These are phyloP conservation scores for Coprinellus micaceus DNA, from an alignment of 768 basidiomycete genomes.

Conservation along the genomic window DNA sequence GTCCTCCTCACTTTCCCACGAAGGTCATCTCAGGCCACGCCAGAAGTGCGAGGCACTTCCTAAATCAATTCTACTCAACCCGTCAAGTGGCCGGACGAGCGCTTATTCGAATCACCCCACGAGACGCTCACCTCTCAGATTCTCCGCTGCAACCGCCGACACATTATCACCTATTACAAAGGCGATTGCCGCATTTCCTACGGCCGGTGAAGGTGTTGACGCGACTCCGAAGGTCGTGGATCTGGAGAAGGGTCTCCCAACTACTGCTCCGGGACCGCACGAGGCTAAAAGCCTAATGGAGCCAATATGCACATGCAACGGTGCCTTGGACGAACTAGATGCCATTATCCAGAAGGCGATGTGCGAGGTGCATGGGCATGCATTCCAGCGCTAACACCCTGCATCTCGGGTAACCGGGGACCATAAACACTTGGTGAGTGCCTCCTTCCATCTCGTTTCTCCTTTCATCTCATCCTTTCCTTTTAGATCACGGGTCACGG, in stretches of 20 bases:
- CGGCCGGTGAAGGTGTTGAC: too few species aligned
- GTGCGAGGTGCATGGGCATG: neutral
- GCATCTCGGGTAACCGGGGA: neutral
- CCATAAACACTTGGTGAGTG: neutral
- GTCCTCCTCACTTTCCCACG: too few species aligned
- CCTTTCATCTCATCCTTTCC: neutral
- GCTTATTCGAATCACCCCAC: neutral
- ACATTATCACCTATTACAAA: too few species aligned
- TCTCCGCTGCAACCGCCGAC: too few species aligned
- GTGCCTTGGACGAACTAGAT: neutral
- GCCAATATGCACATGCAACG: neutral
- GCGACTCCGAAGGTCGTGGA: too few species aligned
- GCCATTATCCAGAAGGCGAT: neutral
- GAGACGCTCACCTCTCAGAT: too few species aligned
- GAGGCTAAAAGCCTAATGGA: constrained; percentile 16
- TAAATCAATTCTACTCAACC: neutral
- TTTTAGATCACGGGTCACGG: too few species aligned
- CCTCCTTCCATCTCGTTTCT: neutral
- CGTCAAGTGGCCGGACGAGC: neutral
- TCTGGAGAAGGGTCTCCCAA: too few species aligned
- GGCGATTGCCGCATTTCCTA: too few species aligned
- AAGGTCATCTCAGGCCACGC: neutral
- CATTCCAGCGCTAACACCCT: neutral
- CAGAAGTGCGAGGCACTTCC: neutral
- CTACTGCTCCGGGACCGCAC: constrained; percentile 18